Percentiles rank a stretch among this genome's conserved stretches.
Conservation (phyloP, 148 eudicot genomes). For the Amaranthus palmeri region DNA sequence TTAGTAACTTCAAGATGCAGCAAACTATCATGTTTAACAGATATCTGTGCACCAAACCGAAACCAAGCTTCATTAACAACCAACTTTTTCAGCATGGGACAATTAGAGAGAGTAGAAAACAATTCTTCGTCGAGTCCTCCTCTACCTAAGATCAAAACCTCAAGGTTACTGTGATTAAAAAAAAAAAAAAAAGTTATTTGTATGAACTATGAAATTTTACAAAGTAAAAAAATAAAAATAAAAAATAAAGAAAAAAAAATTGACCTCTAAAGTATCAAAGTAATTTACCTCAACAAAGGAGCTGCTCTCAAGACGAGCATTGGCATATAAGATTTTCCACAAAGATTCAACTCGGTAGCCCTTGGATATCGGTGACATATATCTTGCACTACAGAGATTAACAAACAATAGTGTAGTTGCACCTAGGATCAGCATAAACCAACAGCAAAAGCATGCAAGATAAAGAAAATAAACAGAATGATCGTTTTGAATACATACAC, state of each 20-base stretch:
- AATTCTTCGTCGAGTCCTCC: conserved; percentile 73
- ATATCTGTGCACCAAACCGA: conserved; percentile 78
- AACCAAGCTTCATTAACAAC: conserved; percentile 69
- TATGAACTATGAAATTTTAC: too few species aligned
- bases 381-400: conserved; percentile 61
- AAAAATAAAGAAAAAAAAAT: too few species aligned
- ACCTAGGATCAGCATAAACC: background rate
- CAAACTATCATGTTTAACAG: conserved; percentile 68
- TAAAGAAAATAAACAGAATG: background rate
- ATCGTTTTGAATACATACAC: background rate
- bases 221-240: too few species aligned
- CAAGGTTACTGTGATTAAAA: conserved; percentile 56
- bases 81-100: conserved; percentile 62
- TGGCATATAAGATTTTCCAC: conserved; percentile 55
- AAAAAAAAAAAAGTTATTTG: conserved; percentile 12
- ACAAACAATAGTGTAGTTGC: background rate
- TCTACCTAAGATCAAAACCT: conserved; percentile 66
- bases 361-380: conserved; percentile 86
- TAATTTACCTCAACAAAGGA: conserved; percentile 57
- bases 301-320: conserved; percentile 65
- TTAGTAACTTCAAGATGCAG: conserved; percentile 70
- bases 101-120: conserved; percentile 65
- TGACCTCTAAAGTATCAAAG: too few species aligned
- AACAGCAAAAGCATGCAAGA: background rate
- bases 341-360: conserved; percentile 64